These are phyloP conservation scores for Sphagnum contortum DNA, from an alignment of 225 moss, liverwort and hornwort genomes.

Conservation along the genomic window DNA sequence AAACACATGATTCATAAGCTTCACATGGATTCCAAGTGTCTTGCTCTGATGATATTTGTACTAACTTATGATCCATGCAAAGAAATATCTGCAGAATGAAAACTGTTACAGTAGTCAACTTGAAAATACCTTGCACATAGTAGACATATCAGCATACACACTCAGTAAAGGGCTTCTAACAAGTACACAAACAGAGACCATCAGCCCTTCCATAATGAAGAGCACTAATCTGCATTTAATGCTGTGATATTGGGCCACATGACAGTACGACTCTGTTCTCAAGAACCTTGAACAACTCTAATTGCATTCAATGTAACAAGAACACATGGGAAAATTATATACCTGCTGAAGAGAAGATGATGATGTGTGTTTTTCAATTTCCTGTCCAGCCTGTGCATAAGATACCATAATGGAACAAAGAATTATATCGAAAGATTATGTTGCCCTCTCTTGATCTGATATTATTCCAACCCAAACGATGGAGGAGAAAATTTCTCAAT, in stretches of 20 bases:
- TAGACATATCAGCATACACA: constrained; percentile 97
- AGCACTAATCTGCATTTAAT: background rate
- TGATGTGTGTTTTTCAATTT: constrained; percentile 72
- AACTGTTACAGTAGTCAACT: background rate
- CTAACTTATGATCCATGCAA: background rate
- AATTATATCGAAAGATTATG: too few relatives aligned
- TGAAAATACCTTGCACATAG: constrained; percentile 69
- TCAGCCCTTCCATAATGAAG: background rate
- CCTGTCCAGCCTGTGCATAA: constrained; percentile 74
- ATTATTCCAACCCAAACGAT: too few relatives aligned
- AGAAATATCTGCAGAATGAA: background rate
- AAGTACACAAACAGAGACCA: constrained; percentile 6
- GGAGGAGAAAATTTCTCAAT: background rate
- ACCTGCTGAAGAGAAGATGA: constrained; percentile 94
- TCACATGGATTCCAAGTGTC: too few relatives aligned
- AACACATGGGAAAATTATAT: background rate
- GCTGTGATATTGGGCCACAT: too few relatives aligned
- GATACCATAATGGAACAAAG: too few relatives aligned
- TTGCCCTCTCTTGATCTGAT: too few relatives aligned
- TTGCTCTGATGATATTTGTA: background rate
- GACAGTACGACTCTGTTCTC: too few relatives aligned
- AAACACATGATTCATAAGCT: too few relatives aligned
- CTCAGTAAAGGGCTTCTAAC: constrained; percentile 85
- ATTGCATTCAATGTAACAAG: background rate
- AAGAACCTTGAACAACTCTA: background rate